Evolutionary conservation across 257 asterid genomes (phyloP), one percentile per base, ranked within the genome.

Genomic region (Solanum arcanum): DNA sequence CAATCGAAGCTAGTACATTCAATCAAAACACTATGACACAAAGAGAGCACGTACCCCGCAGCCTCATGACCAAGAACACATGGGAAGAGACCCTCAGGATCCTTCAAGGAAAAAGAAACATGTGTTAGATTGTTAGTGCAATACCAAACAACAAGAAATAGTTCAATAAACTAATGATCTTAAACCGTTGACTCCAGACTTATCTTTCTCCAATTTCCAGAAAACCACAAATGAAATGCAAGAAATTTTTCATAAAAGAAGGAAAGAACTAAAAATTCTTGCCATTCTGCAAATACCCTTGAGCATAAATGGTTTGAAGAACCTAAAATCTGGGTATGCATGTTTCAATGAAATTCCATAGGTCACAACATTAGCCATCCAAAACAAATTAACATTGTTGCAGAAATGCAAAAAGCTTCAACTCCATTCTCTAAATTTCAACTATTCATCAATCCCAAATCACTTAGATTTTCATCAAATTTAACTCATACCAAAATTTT

Each of bases 71-170:
- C 99, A 83, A 97, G 99, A 81, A 96, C 92, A 89, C 99, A 97
- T 47, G 99, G 99, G 91, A 97, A 97, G 62, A 96, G 99, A 87
- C 99, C 99, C 90, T 97, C 99, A 18, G 99, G 99, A 92, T 97
- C 99, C 99, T 97, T 86, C 91, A 92, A 76, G 25, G 52, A 87
- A 62, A 90, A 87, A 87, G 82, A 42, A 62, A 85, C 8, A 70
- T 1, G 72, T 84, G 21, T 74, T 41, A 52, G 81, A 59, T 76
- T 37, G 62, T n/a, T 8, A 33, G 47, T 44, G 3, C 29, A 64
- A 60, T 60, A 64, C 3, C 86, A 84, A 62, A 83, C 49, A 83
- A 25, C n/a, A 18, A 60, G 3, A 13, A 37, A 39, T 60, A 84
- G 21, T 84, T 35, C 35, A 64, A 84, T 12, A 84, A 83, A n/a